Conservation (phyloP, 108 stramenopile species). For the Cyclotella cryptica region DNA sequence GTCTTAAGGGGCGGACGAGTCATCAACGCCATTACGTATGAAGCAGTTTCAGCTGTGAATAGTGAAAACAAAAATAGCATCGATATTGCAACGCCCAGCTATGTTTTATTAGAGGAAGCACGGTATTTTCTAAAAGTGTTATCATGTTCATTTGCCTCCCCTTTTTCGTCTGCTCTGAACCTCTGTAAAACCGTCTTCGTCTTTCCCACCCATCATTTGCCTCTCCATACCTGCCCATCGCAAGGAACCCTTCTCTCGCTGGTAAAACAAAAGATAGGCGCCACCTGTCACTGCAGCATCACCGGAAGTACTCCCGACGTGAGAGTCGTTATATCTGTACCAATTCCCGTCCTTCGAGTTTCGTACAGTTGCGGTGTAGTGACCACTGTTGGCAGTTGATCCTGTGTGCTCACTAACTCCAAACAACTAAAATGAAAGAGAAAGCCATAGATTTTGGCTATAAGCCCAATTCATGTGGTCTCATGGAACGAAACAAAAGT, state of each 20-base stretch:
- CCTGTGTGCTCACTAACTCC: slow-evolving; percentile 87
- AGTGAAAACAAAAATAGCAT: too few relatives aligned
- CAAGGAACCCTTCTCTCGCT: slow-evolving; percentile 63
- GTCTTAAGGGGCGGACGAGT: too few relatives aligned
- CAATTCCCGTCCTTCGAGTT: slow-evolving; percentile 81
- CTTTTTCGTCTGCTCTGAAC: slow-evolving; percentile 37
- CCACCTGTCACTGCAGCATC: slow-evolving; percentile 82
- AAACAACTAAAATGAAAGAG: slow-evolving; percentile 47
- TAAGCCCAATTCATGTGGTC: not conserved
- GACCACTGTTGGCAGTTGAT: slow-evolving; percentile 80
- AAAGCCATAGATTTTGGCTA: not conserved
- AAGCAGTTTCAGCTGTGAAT: too few relatives aligned
- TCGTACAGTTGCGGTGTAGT: slow-evolving; percentile 88
- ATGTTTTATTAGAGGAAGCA: not conserved
- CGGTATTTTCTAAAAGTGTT: not conserved
- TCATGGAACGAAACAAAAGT: not conserved
- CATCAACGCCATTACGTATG: too few relatives aligned
- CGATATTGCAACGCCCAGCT: too few relatives aligned
- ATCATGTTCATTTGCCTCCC: not conserved
- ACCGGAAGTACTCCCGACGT: slow-evolving; percentile 77
- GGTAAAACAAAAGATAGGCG: slow-evolving; percentile 85
- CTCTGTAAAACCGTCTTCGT: slow-evolving; percentile 40
- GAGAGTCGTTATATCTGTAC: slow-evolving; percentile 85
- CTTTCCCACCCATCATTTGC: slow-evolving; percentile 46
- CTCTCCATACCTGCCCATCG: slow-evolving; percentile 86